Evolutionary conservation across 306 rosid species (phyloP), one percentile per base, ranked within the genome.

Genomic region (Dalbergia cultrata): DNA sequence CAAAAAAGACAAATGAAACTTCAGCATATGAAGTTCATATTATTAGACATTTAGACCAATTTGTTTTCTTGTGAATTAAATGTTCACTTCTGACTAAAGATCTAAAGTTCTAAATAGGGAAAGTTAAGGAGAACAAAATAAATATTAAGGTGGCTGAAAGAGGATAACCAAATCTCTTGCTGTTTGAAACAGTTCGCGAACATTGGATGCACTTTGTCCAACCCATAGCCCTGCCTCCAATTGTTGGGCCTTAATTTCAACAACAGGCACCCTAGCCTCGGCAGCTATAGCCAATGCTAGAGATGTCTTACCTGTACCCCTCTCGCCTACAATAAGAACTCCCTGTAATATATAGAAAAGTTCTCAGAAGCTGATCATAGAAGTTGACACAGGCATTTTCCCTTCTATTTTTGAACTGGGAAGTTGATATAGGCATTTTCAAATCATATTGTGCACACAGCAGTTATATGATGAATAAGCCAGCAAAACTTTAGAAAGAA

Each of bases 201-300:
- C 92, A 81, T 95, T 95, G 50, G 99, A 93, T 70, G 97, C 99
- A 88, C 99, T 91, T 84, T 95, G 99, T 70, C 99, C 99, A 80
- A 95, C 99, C 99, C 99, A 95, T 75, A 95, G 84, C 80, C 99
- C 99, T 75, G 97, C 94, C 85, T 95, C 99, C 88, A 95, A 80
- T 88, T 95, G 90, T 72, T 90, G 92, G 82, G 99, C 95, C 88
- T 92, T 80, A 69, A 95, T 89, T 78, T 88, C 87, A 80, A 95
- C 99, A 83, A 95, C 91, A 54, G 99, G 99, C 82, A 95, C 99
- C 90, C 76, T 92, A 69, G 99, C 97, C 86, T 95, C 97, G 37
- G 99, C 99, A 77, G 97, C 97, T 76, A 95, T 91, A 81, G 99
- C 99, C 88, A 90, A 70, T 82, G 97, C 99, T 66, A 95, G 90